Conservation (phyloP, 2,329 filamentous ascomycete genomes). For the Furcasterigmium sp. region DNA sequence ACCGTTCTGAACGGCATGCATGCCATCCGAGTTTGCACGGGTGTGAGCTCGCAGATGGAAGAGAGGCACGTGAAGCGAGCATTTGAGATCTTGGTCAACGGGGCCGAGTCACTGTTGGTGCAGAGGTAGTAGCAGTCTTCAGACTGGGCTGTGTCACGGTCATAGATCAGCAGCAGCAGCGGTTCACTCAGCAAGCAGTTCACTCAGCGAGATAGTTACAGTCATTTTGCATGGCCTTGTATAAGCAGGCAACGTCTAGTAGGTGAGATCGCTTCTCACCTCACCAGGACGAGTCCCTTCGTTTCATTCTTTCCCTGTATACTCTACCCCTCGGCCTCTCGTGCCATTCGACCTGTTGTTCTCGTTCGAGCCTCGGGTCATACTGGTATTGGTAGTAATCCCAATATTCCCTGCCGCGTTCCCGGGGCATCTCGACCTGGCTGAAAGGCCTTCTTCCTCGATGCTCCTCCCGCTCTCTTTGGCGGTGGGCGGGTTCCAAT, state of each 20-base stretch:
- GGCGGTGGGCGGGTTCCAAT: too few relatives aligned
- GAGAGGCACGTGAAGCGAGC: conserved; percentile 67
- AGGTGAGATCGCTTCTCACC: too few relatives aligned
- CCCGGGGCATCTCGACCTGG: neutral
- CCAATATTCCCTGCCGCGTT: neutral
- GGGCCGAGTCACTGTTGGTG: conserved; percentile 50
- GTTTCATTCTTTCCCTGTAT: neutral
- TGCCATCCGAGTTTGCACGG: conserved; percentile 77
- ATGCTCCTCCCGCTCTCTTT: neutral
- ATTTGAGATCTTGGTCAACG: conserved; percentile 67
- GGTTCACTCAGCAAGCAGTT: too few relatives aligned
- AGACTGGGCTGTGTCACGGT: too few relatives aligned
- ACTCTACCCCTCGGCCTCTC: neutral
- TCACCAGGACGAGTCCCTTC: conserved; percentile 1
- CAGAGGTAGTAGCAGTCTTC: conserved; percentile 8
- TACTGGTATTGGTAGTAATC: neutral
- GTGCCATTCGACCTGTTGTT: neutral
- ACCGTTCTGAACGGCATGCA: conserved; percentile 68
- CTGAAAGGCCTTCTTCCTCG: neutral
- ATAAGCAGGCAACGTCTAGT: too few relatives aligned
- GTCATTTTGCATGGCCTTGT: too few relatives aligned
- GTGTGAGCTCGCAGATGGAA: conserved; percentile 60
- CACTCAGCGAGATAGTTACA: too few relatives aligned
- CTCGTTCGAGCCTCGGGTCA: neutral
- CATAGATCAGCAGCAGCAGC: too few relatives aligned